Percentiles rank a stretch among this genome's conserved stretches.
phyloP scores from a whole-genome alignment of 192 early-diverging fungal genomes.

The Backusella tarrabulga region DNA sequence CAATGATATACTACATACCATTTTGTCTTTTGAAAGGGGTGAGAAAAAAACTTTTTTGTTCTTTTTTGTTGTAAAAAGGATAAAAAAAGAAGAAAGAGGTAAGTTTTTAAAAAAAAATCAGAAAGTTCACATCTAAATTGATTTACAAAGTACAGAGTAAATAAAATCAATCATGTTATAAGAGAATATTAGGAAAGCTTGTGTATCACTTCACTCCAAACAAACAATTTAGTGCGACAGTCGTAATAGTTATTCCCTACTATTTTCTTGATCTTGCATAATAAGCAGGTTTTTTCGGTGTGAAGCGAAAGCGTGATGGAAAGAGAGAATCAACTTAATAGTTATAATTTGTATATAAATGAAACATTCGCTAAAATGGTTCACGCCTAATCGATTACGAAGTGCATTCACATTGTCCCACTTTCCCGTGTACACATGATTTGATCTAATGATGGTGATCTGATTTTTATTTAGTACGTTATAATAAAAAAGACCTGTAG shows the following conservation, averaged over 20 bases:
- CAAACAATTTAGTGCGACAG: background rate
- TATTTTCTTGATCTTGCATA: background rate
- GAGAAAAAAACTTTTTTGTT: background rate
- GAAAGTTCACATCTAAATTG: background rate
- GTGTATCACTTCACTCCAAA: slow-evolving; percentile 3
- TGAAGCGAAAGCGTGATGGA: background rate
- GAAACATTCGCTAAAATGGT: slow-evolving; percentile 3
- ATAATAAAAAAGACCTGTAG: no score
- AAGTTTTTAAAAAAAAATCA: background rate
- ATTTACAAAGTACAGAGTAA: background rate
- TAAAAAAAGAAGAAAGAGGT: background rate
- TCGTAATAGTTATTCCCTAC: background rate
- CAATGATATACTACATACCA: background rate
- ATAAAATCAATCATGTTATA: slow-evolving; percentile 6
- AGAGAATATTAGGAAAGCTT: slow-evolving; percentile 8
- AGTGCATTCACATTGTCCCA: slow-evolving; percentile 1
- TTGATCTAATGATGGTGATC: slow-evolving; percentile 1
- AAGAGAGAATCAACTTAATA: background rate
- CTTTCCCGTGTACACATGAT: slow-evolving; percentile 5
- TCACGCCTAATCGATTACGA: background rate
- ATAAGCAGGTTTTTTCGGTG: background rate
- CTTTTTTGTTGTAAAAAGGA: slow-evolving; percentile 1
- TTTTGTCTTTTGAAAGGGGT: slow-evolving; percentile 4
- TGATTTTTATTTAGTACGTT: background rate
- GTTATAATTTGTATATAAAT: background rate